phyloP scores from a whole-genome alignment of 2,329 filamentous ascomycete species.

The Byssoonygena ceratinophila region DNA sequence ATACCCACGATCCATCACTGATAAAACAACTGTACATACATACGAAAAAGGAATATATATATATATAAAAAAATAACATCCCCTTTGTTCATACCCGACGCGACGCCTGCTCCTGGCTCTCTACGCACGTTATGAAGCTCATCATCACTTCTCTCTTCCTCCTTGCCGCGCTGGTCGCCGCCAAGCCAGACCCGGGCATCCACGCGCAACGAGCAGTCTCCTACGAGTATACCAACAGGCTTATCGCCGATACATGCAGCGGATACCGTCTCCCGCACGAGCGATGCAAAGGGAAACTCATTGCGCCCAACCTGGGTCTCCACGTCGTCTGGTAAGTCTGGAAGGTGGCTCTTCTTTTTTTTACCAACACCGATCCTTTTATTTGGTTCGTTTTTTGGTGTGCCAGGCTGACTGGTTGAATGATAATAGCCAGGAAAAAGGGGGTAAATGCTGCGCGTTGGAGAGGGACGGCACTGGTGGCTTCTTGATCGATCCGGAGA shows the following conservation, averaged over 20 bases:
- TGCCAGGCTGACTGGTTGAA: background rate
- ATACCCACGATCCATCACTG: too few relatives aligned
- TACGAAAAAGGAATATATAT: too few relatives aligned
- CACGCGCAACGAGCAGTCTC: background rate
- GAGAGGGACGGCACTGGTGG: background rate
- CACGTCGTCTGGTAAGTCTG: background rate
- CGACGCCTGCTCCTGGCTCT: too few relatives aligned
- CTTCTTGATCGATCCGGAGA: background rate
- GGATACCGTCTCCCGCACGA: conserved; percentile 2
- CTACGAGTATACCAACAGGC: background rate
- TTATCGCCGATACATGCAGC: background rate
- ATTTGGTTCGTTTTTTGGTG: too few relatives aligned
- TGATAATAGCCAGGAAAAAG: background rate
- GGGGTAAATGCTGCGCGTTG: conserved; percentile 2
- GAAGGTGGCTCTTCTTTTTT: too few relatives aligned
- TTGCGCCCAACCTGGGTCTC: background rate
- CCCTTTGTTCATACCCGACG: too few relatives aligned
- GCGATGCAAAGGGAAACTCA: conserved; percentile 1
- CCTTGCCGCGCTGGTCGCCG: background rate
- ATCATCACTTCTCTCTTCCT: background rate
- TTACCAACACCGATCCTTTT: too few relatives aligned
- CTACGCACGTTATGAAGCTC: conserved; percentile 6
- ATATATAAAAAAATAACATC: too few relatives aligned
- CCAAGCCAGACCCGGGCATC: background rate
- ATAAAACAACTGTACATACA: too few relatives aligned